Conservation (phyloP, 805 yeast species). For the Hanseniaspora lindneri region DNA sequence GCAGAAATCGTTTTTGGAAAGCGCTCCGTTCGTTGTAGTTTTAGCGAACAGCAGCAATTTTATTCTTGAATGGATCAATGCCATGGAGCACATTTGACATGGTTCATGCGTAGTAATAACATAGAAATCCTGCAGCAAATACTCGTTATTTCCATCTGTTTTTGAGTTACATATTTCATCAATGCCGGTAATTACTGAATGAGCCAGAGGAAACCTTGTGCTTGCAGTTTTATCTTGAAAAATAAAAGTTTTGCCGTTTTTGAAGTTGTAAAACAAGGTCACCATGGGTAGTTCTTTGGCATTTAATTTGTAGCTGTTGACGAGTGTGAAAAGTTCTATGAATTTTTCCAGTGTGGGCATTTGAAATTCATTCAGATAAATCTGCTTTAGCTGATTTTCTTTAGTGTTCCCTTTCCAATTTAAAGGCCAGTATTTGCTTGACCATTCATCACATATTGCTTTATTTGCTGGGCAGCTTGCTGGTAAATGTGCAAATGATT, state of each 20-base stretch:
- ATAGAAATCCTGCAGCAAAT: conserved; percentile 63
- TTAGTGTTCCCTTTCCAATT: conserved; percentile 90
- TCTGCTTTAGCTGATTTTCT: conserved; percentile 52
- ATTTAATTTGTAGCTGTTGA: conserved; percentile 24
- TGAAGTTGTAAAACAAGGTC: conserved; percentile 55
- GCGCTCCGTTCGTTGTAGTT: conserved; percentile 41
- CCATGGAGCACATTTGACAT: conserved; percentile 95
- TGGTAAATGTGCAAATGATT: conserved; percentile 37
- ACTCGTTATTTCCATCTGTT: conserved; percentile 26
- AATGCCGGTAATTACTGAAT: conserved; percentile 66
- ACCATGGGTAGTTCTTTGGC: conserved; percentile 37
- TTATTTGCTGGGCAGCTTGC: conserved; percentile 54
- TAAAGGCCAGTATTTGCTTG: conserved; percentile 66
- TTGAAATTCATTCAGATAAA: conserved; percentile 23
- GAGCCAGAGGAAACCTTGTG: conserved; percentile 44
- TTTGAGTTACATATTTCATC: conserved; percentile 41
- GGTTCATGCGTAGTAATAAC: conserved; percentile 92
- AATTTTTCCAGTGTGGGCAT: conserved; percentile 35
- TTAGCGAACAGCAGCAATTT: conserved; percentile 51
- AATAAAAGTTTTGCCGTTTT: conserved; percentile 30
- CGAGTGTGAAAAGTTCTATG: conserved; percentile 27
- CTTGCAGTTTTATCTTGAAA: conserved; percentile 32
- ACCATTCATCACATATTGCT: conserved; percentile 57
- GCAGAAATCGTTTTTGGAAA: conserved; percentile 49
- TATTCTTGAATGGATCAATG: conserved; percentile 80